Percentiles rank a stretch among this genome's conserved stretches.
These are phyloP conservation scores for Starmerella vitae DNA, from an alignment of 805 yeast species.

Conservation along the genomic window DNA sequence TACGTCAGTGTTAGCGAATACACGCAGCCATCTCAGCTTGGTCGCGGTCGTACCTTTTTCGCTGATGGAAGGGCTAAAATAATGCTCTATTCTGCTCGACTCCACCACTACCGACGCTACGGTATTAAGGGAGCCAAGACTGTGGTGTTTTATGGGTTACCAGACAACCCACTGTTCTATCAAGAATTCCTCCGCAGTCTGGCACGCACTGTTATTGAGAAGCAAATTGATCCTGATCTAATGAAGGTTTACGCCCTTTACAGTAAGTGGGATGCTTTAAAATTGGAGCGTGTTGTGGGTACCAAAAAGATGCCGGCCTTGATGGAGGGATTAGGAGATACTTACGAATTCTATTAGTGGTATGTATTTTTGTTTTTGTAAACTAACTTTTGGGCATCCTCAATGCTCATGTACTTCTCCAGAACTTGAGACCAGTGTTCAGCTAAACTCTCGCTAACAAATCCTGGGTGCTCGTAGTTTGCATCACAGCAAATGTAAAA, in stretches of 20 bases:
- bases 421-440: no score
- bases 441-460: slow-evolving; percentile 8
- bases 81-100: slow-evolving; percentile 81
- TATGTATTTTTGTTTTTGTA: no score
- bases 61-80: slow-evolving; percentile 48
- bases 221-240: slow-evolving; percentile 42
- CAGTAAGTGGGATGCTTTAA: slow-evolving; percentile 66
- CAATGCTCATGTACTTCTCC: no score
- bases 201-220: slow-evolving; percentile 41
- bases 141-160: slow-evolving; percentile 68
- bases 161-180: slow-evolving; percentile 74
- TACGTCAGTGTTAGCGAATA: slow-evolving; percentile 76
- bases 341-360: slow-evolving; percentile 49
- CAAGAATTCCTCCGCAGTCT: slow-evolving; percentile 52
- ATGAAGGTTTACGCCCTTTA: slow-evolving; percentile 45
- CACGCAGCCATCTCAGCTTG: slow-evolving; percentile 53
- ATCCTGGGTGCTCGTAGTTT: slow-evolving; percentile 9
- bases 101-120: slow-evolving; percentile 81
- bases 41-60: slow-evolving; percentile 59
- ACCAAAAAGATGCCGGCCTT: slow-evolving; percentile 53
- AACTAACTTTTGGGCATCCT: no score
- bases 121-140: slow-evolving; percentile 75
- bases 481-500: slow-evolving; percentile 14
- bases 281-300: slow-evolving; percentile 77
- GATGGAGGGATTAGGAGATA: slow-evolving; percentile 57